phyloP scores from a whole-genome alignment of 2,329 filamentous ascomycete genomes.

The Fusarium annulatum region DNA sequence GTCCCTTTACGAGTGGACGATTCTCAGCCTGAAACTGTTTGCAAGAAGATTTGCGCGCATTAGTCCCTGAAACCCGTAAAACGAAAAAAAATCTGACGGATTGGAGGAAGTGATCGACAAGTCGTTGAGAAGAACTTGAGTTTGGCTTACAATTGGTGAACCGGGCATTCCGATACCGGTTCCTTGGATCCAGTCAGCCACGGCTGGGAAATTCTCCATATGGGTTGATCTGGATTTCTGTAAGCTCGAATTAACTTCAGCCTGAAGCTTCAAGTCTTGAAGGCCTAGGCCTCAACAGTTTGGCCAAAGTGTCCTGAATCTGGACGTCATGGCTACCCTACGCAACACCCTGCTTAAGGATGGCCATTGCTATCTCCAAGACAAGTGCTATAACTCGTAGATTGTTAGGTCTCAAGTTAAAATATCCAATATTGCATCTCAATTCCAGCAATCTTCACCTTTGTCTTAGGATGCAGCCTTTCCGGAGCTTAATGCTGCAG shows the following conservation, averaged over 20 bases:
- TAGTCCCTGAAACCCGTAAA: background rate
- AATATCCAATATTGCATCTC: background rate
- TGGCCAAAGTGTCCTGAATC: background rate
- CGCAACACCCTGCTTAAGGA: no score
- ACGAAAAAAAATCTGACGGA: slow-evolving; percentile 7
- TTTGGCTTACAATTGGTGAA: background rate
- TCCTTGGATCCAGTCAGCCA: background rate
- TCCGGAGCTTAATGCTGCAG: background rate
- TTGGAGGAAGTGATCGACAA: slow-evolving; percentile 7
- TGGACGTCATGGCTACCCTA: background rate
- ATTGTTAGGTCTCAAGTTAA: background rate
- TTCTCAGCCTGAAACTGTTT: background rate
- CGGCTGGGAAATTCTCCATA: background rate
- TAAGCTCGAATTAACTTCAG: background rate
- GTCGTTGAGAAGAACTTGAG: background rate
- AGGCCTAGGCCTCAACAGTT: background rate
- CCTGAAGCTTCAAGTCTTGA: background rate
- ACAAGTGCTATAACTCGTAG: background rate
- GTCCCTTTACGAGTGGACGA: background rate
- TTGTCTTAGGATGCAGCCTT: background rate
- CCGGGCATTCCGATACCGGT: slow-evolving; percentile 22
- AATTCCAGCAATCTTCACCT: background rate
- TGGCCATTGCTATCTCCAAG: background rate
- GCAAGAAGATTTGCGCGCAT: slow-evolving; percentile 2
- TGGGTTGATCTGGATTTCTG: background rate